Base-by-base conservation (phyloP, 2,329 filamentous ascomycete species). In the Paecilomyces sp. region DNA sequence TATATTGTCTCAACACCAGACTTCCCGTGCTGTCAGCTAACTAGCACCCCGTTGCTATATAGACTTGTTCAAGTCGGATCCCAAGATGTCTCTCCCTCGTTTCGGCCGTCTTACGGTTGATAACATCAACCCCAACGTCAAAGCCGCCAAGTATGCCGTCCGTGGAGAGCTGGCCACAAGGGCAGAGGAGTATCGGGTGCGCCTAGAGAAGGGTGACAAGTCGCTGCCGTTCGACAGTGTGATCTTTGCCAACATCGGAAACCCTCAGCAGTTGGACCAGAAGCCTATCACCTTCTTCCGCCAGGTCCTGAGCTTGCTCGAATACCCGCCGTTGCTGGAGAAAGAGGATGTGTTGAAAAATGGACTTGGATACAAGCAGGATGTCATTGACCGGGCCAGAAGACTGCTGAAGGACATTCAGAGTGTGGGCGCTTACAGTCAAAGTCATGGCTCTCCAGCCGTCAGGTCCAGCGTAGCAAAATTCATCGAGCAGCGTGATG, bases 201-300 rank as follows among this genome's bases (percentile, higher is more conserved):
- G 84, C 70, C 81, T 97, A 62, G 76, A 75, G 61, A 80, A 83
- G 56, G 77, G 76, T 58, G 72, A 75, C 62, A 73, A 76, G 65
- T 67, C 68, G n/a, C 82, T 97, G 56, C 93, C 94, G 55, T 99
- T 99, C 77, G 83, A 90, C 69, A 84, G 91, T 61, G 88, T 99
- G 76, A 93, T 99, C 79, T 92, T 90, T 64, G 94, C 94, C 78
- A 99, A 99, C 80, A 99, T 99, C 72, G 94, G 94, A 72, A 99
- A 99, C 81, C 94, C 94, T 3, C 94, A 99, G 79, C 94, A 99
- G 79, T 86, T 99, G 64, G 94, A 97, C 79, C 94, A 99, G 83
- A 95, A 97, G 83, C 94, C 94, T 70, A 93, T 99, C 70, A 99
- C 94, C 67, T 99, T 97, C 83, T 97, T 99, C 86, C 88, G 94